Base-by-base conservation (phyloP, 2,329 filamentous ascomycete species). In the Whalleya microplaca region DNA sequence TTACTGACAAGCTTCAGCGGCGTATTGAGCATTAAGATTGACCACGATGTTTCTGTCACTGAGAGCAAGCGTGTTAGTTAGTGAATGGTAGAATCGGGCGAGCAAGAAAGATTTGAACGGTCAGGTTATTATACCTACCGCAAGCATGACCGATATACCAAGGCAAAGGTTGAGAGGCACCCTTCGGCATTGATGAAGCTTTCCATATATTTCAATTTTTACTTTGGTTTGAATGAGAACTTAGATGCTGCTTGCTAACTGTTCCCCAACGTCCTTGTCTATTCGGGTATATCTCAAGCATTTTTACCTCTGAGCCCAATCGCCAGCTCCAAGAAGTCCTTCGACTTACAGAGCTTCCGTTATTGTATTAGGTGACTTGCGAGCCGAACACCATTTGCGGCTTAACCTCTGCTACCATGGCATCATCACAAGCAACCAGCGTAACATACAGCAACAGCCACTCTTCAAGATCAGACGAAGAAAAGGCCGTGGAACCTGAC, bases 401-500 rank as follows among this genome's bases (percentile, higher is more conserved):
- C 32, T 37, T 37, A 16, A 37, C 32, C 14, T 37, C 32, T 37
- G 14, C 32, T 16, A 37, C 32, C 32, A 37, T 37, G 32, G 32
- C 5, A 12, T 37, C 10, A 37, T 12, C 3, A 3, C 32, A 37
- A 32, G 41, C 21, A 23, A 46, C 46, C 46, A n/a, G n/a, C n/a
- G 49, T 46, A 29, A 48, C 47, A 21, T 51, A 56, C 19, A 14
- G 44, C 19, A 53, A 49, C 41, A 56, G 57, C 45, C 51, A 42
- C 8, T 48, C 48, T 3, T 57, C 51, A 10, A 58, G 47, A 23
- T 16, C 27, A 9, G 52, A 58, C 21, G 57, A 60, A 32, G 57
- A 57, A 37, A 60, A 62, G 23, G 21, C 37, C 23, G 3, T 37
- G 32, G 32, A 37, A 37, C 3, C 3, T 16, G 9, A 16, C 32